Percentiles rank a stretch among this genome's conserved stretches.
These are phyloP conservation scores for Rhododendron ovatum DNA, from an alignment of 148 eudicot genomes.

Conservation along the genomic window DNA sequence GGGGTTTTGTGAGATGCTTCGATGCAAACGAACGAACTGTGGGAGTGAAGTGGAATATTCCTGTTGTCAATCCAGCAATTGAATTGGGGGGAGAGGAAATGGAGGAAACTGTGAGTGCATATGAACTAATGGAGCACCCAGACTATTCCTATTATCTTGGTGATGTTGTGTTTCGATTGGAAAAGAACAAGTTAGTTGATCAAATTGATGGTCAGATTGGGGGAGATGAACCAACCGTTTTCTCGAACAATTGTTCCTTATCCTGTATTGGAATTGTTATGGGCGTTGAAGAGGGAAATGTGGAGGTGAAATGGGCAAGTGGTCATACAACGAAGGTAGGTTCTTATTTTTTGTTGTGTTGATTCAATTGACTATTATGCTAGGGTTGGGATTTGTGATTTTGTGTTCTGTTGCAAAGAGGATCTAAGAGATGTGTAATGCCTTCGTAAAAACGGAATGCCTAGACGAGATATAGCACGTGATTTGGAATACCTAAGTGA, in stretches of 20 bases:
- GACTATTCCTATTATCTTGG: slow-evolving; percentile 65
- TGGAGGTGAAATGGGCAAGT: slow-evolving; percentile 87
- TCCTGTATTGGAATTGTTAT: slow-evolving; percentile 66
- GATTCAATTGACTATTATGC: neutral
- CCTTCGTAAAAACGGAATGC: slow-evolving; percentile 1
- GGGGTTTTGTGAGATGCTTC: slow-evolving; percentile 75
- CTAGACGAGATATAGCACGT: neutral
- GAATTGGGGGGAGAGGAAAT: slow-evolving; percentile 17
- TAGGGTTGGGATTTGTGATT: neutral
- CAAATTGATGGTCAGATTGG: slow-evolving; percentile 11
- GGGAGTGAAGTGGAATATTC: slow-evolving; percentile 55
- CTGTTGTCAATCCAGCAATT: slow-evolving; percentile 9
- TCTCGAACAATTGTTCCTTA: slow-evolving; percentile 24
- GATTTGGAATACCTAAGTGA: neutral
- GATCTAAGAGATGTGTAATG: slow-evolving; percentile 9
- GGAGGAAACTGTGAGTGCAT: slow-evolving; percentile 88
- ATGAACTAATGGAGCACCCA: slow-evolving; percentile 89
- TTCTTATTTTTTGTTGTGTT: neutral
- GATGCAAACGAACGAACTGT: slow-evolving; percentile 79
- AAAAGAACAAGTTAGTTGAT: slow-evolving; percentile 24
- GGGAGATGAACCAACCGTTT: slow-evolving; percentile 16
- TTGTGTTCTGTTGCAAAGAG: neutral
- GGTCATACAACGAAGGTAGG: slow-evolving; percentile 63
- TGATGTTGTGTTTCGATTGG: slow-evolving; percentile 56
- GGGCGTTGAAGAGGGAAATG: slow-evolving; percentile 49